Conservation (phyloP, 2,329 filamentous ascomycete genomes). For the Sporothrix dimorphospora region DNA sequence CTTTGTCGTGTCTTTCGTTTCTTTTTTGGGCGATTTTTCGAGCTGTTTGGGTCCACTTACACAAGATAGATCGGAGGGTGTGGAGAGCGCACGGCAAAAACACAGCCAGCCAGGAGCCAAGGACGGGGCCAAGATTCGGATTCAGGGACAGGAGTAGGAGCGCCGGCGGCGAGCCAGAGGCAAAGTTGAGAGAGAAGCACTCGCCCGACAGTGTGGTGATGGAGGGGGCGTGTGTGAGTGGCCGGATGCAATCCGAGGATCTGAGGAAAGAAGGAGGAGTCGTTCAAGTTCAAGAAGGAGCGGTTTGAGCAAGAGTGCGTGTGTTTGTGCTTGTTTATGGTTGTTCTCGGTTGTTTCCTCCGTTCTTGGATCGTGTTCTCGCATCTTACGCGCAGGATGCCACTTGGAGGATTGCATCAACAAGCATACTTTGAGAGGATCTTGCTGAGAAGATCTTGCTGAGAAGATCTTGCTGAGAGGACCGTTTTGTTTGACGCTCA, state of each 20-base stretch:
- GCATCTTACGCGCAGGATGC: not conserved
- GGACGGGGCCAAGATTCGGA: slow-evolving; percentile 15
- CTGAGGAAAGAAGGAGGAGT: not conserved
- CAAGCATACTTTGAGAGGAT: not conserved
- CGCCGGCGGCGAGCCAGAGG: not conserved
- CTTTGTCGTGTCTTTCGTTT: not conserved
- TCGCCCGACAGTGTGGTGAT: not conserved
- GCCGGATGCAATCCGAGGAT: not conserved
- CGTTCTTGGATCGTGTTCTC: not conserved
- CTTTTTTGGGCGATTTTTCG: not conserved
- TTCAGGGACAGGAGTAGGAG: not conserved
- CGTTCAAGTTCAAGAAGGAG: not conserved
- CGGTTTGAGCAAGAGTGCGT: slow-evolving; percentile 8
- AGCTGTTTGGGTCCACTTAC: not conserved
- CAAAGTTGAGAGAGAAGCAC: not conserved
- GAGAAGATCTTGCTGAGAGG: not conserved
- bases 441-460: not conserved
- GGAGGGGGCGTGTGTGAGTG: not conserved
- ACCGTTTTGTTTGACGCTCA: not conserved
- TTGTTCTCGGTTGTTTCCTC: not conserved
- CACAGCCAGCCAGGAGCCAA: slow-evolving; percentile 13
- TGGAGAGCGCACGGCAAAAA: not conserved
- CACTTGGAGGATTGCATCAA: not conserved
- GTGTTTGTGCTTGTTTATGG: not conserved
- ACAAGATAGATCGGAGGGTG: slow-evolving; percentile 10